phyloP scores from a whole-genome alignment of 2,329 filamentous ascomycete genomes.

The Apiospora arundinis region DNA sequence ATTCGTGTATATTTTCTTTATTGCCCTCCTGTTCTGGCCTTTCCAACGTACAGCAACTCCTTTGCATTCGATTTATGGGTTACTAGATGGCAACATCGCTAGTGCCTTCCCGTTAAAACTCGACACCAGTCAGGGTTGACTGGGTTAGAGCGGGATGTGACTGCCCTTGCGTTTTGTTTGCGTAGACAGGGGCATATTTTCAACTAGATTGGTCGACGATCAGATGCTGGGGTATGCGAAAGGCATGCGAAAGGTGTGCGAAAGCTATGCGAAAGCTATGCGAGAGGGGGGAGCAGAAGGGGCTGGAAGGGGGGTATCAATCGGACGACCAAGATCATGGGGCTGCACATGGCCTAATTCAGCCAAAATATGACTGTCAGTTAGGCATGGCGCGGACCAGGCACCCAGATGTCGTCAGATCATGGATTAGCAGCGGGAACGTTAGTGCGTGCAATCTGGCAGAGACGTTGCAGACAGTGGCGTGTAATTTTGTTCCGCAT shows the following conservation, averaged over 20 bases:
- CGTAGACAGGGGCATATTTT: not conserved
- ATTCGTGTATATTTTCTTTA: not conserved
- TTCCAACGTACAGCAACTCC: not conserved
- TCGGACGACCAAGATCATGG: not conserved
- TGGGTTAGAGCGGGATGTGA: not conserved
- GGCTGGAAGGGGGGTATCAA: not conserved
- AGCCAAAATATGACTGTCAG: not conserved
- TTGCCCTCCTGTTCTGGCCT: too few species aligned
- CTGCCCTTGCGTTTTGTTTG: not conserved
- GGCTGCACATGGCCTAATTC: slow-evolving; percentile 10
- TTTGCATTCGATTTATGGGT: not conserved
- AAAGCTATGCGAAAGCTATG: not conserved
- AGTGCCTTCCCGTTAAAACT: not conserved
- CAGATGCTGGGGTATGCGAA: not conserved
- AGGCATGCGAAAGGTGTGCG: not conserved
- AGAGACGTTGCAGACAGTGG: not conserved
- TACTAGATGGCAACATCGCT: not conserved
- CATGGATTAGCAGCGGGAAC: not conserved
- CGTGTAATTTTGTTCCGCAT: not conserved
- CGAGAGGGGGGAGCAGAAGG: not conserved
- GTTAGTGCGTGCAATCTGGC: not conserved
- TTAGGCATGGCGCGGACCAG: not conserved
- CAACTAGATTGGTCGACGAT: not conserved
- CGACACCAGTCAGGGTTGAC: not conserved
- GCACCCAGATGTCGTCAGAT: slow-evolving; percentile 9